Evolutionary conservation across 2,329 filamentous ascomycete species (phyloP).

Genomic region (Colletotrichum spinosum): DNA sequence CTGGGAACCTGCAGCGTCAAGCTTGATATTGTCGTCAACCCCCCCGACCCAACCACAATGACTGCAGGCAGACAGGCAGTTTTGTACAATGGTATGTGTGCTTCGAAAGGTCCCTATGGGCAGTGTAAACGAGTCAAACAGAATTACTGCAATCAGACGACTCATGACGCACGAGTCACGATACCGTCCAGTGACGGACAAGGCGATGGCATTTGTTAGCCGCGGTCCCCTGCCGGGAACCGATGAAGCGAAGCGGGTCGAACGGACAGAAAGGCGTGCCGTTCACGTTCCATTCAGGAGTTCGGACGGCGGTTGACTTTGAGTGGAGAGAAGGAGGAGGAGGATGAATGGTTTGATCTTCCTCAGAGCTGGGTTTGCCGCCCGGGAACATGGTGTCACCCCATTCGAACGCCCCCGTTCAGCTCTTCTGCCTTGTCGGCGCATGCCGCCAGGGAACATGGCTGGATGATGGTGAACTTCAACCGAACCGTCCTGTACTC

Average conservation of each 20-base stretch:
- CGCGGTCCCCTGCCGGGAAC: conserved; percentile 28
- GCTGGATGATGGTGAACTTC: conserved; percentile 4
- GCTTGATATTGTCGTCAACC: no score
- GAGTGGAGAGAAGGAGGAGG: no score
- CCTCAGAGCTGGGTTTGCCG: conserved; percentile 15
- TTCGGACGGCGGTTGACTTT: no score
- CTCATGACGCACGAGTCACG: conserved; percentile 17
- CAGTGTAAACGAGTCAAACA: no score
- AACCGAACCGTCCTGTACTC: conserved; percentile 7
- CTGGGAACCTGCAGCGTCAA: no score
- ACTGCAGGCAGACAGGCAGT: no score
- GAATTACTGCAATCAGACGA: not conserved
- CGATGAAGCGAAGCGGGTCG: conserved; percentile 30
- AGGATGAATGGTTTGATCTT: conserved; percentile 18
- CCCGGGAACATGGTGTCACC: not conserved
- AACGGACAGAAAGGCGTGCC: not conserved
- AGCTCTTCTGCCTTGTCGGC: not conserved
- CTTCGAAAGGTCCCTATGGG: no score
- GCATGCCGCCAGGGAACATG: conserved; percentile 13
- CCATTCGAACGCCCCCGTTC: no score
- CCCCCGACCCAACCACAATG: no score
- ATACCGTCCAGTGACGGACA: not conserved
- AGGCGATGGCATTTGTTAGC: not conserved
- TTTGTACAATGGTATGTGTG: no score
- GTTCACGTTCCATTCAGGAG: no score